A percentile compares a stretch with the other conserved stretches of the same genome.
Evolutionary conservation across 139 green algal genomes (phyloP).

Genomic region (Picochlorum sp.): DNA sequence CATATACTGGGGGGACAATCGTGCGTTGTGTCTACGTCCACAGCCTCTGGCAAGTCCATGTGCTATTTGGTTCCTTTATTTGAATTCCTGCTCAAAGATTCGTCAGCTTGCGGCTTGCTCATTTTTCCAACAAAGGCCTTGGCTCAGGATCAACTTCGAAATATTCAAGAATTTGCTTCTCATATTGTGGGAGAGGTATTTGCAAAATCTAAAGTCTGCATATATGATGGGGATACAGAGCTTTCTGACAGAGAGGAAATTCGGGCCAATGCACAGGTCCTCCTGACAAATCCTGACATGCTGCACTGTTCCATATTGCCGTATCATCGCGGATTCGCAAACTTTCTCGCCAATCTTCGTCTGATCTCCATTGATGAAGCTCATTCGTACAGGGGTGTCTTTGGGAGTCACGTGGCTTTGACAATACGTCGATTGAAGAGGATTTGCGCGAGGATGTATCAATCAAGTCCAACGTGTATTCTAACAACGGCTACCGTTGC

Average conservation of each 20-base stretch:
- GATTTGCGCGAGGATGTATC: constrained; percentile 56
- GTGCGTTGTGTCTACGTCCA: constrained; percentile 80
- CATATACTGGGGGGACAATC: constrained; percentile 29
- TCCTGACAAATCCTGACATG: constrained; percentile 98
- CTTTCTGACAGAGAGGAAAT: constrained; percentile 31
- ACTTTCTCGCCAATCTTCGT: constrained; percentile 61
- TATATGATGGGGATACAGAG: constrained; percentile 86
- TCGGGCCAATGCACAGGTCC: constrained; percentile 44
- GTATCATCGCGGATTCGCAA: constrained; percentile 51
- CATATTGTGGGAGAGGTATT: constrained; percentile 43
- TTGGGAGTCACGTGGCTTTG: constrained; percentile 81
- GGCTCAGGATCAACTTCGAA: constrained; percentile 72
- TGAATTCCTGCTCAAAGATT: constrained; percentile 42
- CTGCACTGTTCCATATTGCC: constrained; percentile 83
- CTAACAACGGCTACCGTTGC: constrained; percentile 78
- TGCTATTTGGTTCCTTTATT: constrained; percentile 83
- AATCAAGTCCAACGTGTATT: constrained; percentile 42
- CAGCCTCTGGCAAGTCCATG: constrained; percentile 85
- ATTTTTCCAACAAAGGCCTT: constrained; percentile 94
- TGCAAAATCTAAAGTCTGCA: constrained; percentile 31
- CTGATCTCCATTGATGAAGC: constrained; percentile 89
- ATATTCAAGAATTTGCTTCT: constrained; percentile 38
- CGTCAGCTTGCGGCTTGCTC: constrained; percentile 61
- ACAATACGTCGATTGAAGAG: constrained; percentile 79
- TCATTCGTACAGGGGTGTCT: constrained; percentile 79